Base-by-base conservation (phyloP, 148 eudicot genomes). In the Heliosperma pusillum region DNA sequence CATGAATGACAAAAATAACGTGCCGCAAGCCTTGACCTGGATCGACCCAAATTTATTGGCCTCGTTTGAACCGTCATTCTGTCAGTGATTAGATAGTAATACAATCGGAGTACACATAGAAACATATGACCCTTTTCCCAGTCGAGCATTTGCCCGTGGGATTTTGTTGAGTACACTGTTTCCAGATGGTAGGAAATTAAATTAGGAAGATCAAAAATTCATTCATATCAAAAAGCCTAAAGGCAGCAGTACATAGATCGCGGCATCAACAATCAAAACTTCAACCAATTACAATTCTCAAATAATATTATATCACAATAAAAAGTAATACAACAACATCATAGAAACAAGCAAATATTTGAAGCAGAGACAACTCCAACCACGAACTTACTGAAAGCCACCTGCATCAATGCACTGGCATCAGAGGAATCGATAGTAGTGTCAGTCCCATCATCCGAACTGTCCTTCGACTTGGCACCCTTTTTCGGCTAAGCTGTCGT, bases 401-500 rank as follows among this genome's bases (percentile, higher is more conserved):
- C 25, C 42, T 58, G 70, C 52, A 57, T 66, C 55, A 74, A 13
- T 20, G 78, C 25, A 64, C 17, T 75, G 2, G 72, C 85, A 57
- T 65, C 85, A 9, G 97, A 86, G 42, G 81, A 3, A 62, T 83
- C 81, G 24, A 62, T 27, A 21, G 56, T 16, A 11, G 13, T 57
- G 19, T 57, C 87, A 67, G 29, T 33, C 6, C 21, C 82, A 15
- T 71, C 63, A 74, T 55, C 75, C 55, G 90, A 67, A 26, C 77
- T 29, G 52, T 77, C 82, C 21, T 78, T 81, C 0, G 83, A 71
- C 59, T 78, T 53, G 12, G 62, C 65, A 76, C 80, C 84, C 83
- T 85, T 91, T 86, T 85, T 84, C 2, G 80, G 69, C 67, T 80
- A 82, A 21, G 72, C 30, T 6, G 76, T 47, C 7, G 40, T 75